Conservation (phyloP, 805 yeast species). For the Kuraishia borneana region DNA sequence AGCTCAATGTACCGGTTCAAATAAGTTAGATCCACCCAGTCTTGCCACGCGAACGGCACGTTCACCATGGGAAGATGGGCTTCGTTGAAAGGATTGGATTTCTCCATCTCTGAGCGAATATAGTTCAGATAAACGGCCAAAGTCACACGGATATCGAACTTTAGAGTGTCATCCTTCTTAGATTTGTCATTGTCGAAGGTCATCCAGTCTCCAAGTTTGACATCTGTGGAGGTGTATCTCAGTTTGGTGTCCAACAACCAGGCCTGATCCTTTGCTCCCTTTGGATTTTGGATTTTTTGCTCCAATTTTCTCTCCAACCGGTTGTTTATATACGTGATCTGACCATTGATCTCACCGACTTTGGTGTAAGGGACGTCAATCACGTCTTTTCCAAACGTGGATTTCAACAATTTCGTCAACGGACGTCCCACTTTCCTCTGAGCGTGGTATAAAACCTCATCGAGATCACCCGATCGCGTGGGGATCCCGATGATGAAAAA, state of each 20-base stretch:
- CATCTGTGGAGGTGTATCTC: background rate
- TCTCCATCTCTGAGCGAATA: background rate
- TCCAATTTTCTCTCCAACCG: background rate
- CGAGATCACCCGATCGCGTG: no score
- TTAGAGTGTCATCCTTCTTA: background rate
- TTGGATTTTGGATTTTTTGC: background rate
- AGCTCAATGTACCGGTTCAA: constrained; percentile 21
- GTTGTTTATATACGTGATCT: background rate
- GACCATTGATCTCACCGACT: no score
- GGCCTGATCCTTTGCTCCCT: background rate
- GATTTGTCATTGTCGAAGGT: background rate
- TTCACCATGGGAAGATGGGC: constrained; percentile 2
- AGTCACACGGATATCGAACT: constrained; percentile 2
- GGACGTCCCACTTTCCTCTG: no score
- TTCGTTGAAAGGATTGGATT: background rate
- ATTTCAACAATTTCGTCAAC: no score
- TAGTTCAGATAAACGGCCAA: constrained; percentile 1
- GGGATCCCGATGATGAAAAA: no score
- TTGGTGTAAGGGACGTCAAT: no score
- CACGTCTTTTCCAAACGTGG: no score
- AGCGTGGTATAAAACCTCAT: no score
- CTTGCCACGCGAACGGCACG: constrained; percentile 38
- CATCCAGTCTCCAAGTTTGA: background rate
- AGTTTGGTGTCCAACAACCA: constrained; percentile 1
- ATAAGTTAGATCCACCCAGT: constrained; percentile 37